Evolutionary conservation across 768 basidiomycete genomes (phyloP).

Genomic region (Royoungia palumana): DNA sequence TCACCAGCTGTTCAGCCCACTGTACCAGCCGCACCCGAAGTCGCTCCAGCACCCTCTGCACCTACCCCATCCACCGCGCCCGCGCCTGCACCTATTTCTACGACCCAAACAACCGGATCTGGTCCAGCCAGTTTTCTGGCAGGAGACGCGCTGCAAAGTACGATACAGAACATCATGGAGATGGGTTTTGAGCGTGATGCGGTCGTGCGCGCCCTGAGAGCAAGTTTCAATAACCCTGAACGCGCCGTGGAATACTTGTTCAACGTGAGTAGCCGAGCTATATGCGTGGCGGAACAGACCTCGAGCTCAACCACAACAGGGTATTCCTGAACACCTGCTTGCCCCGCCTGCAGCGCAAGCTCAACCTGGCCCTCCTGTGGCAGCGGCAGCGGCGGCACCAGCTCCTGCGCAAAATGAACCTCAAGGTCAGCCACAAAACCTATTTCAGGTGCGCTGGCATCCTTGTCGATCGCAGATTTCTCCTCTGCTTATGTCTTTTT

Average conservation of each 20-base stretch:
- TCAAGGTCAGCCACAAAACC: slow-evolving; percentile 63
- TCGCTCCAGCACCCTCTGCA: slow-evolving; percentile 31
- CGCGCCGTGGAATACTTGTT: slow-evolving; percentile 98
- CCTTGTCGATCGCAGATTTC: background rate
- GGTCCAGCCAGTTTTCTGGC: slow-evolving; percentile 65
- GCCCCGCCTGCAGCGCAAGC: slow-evolving; percentile 42
- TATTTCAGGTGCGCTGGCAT: slow-evolving; percentile 67
- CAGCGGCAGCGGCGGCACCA: slow-evolving; percentile 36
- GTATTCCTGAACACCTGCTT: slow-evolving; percentile 67
- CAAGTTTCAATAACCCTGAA: slow-evolving; percentile 96
- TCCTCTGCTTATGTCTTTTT: background rate
- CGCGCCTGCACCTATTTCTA: slow-evolving; percentile 30
- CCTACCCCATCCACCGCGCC: slow-evolving; percentile 33
- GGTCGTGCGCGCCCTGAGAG: slow-evolving; percentile 80
- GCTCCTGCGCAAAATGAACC: slow-evolving; percentile 15
- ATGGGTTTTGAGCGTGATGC: slow-evolving; percentile 93
- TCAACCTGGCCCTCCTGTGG: slow-evolving; percentile 35
- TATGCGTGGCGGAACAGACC: background rate
- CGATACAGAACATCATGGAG: slow-evolving; percentile 81
- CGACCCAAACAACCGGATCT: slow-evolving; percentile 29
- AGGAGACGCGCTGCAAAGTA: slow-evolving; percentile 70
- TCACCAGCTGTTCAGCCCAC: slow-evolving; percentile 24
- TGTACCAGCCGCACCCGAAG: slow-evolving; percentile 31
- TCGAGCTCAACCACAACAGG: slow-evolving; percentile 44
- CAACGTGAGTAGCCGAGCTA: slow-evolving; percentile 53